Evolutionary conservation across 495 filamentous ascomycete genomes (phyloP), one percentile per base, ranked within the genome.

Genomic region (Lichina pygmaea): DNA sequence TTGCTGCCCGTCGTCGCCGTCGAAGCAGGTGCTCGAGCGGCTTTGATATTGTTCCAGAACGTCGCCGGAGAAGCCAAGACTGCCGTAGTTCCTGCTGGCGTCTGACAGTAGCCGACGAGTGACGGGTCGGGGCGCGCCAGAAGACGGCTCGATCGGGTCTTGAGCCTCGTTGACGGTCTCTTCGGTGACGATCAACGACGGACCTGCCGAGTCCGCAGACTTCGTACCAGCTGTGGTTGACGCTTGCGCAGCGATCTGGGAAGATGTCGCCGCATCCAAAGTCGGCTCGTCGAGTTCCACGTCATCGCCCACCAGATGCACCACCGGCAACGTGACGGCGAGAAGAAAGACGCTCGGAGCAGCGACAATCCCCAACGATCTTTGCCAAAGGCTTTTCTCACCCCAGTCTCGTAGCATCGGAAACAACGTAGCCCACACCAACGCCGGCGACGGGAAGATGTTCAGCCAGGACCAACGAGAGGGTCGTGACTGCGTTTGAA

Each of bases 341-440:
- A 99, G 67, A 6, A 93, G 63, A 45, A 99, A 85, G 32, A 95
- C 79, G 52, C 78, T 92, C 6, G 89, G 84, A 3, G 81, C 77
- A 6, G 85, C 81, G 45, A 89, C 62, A 10, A 92, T 48, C 24
- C 82, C 81, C 12, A 94, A 55, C 12, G 78, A 51, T 49, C 80
- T 85, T 49, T 81, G 85, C 71, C 73, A 79, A 15, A 77, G 59
- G 8, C 57, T 67, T 56, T 94, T 95, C 3, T 76, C 69, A 43
- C 58, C 62, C 80, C 85, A 99, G 12, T 63, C 68, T 48, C 72
- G 72, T 38, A 99, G 61, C 0, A 89, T 94, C 8, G 91, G 91
- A 52, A 95, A 99, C 4, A 95, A 62, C 1, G 81, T 89, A 12
- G 66, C 67, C 5, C 70, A 54, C 24, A 95, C 60, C n/a, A 74